A percentile compares a stretch with the other conserved stretches of the same genome.
phyloP scores from a whole-genome alignment of 805 yeast genomes.

The Hanseniaspora hatyaiensis region DNA sequence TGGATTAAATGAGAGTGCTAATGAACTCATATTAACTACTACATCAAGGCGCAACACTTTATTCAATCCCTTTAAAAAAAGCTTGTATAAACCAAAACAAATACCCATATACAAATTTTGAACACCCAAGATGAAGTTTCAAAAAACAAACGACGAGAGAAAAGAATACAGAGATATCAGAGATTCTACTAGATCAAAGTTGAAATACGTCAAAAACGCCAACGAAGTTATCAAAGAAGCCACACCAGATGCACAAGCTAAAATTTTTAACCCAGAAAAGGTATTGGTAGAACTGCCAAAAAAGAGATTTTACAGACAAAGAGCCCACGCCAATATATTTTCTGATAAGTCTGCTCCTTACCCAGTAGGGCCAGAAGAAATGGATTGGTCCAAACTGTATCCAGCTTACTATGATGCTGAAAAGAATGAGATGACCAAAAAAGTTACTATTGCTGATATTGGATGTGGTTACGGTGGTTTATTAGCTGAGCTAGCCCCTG shows the following conservation, averaged over 20 bases:
- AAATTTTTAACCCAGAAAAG: slow-evolving; percentile 15
- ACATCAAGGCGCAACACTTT: no score
- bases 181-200: slow-evolving; percentile 37
- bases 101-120: neutral
- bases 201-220: slow-evolving; percentile 38
- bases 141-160: slow-evolving; percentile 26
- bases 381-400: slow-evolving; percentile 77
- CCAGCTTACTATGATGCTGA: slow-evolving; percentile 45
- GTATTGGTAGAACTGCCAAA: slow-evolving; percentile 47
- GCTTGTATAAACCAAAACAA: no score
- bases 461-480: slow-evolving; percentile 98
- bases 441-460: slow-evolving; percentile 83
- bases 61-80: no score
- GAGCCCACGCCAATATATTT: slow-evolving; percentile 97
- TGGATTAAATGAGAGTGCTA: no score
- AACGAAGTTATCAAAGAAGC: slow-evolving; percentile 23
- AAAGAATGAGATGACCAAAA: slow-evolving; percentile 30
- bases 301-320: slow-evolving; percentile 81
- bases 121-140: slow-evolving; percentile 10
- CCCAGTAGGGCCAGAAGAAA: slow-evolving; percentile 64
- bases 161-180: slow-evolving; percentile 37
- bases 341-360: slow-evolving; percentile 88
- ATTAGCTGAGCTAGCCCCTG: slow-evolving; percentile 64
- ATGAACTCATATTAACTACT: no score
- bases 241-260: slow-evolving; percentile 17